Evolutionary conservation across 1,284 basidiomycete species (phyloP), one percentile per base, ranked within the genome.

Genomic region (Malassezia caprae): DNA sequence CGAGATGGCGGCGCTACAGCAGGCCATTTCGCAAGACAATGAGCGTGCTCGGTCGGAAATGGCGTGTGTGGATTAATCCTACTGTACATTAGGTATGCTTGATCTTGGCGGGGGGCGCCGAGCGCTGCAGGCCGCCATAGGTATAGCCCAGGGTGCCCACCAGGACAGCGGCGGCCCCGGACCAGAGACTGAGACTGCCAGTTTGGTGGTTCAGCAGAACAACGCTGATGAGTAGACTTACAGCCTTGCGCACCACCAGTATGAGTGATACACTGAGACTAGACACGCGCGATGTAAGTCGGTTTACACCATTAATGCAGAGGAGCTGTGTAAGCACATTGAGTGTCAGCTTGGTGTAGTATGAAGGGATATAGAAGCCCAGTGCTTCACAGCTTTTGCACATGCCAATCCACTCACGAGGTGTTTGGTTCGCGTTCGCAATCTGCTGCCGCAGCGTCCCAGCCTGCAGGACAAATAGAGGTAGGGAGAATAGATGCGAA

Each of bases 301-400:
- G 80, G 71, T 96, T 85, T 40, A 94, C 90, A 34, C 90, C 91
- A 2, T 87, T 80, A n/a, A 88, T 84, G 75, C 90, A 96, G 13
- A 93, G 59, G 2, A 90, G 79, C 71, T 93, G 89, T 0, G 90
- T 94, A 31, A 85, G 61, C 3, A 90, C 85, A 76, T 93, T 94
- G 68, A 72, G 62, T 26, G 60, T 11, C 30, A 96, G 80, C 1
- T 84, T 82, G 11, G 84, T 58, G 67, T 84, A 81, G 39, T 84
- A 82, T 15, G 78, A 76, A 0, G 88, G 88, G 15, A 90, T 67
- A 7, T 76, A 68, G 1, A 66, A 6, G 21, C 67, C 65, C 6
- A 31, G n/a, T 10, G 17, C 27, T 12, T 31, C 10, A 26, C 21
- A 34, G 19, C 15, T n/a, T 6, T 21, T 28, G 26, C 46, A 48